phyloP scores from a whole-genome alignment of 805 yeast species.

The Ogataea kodamae region DNA sequence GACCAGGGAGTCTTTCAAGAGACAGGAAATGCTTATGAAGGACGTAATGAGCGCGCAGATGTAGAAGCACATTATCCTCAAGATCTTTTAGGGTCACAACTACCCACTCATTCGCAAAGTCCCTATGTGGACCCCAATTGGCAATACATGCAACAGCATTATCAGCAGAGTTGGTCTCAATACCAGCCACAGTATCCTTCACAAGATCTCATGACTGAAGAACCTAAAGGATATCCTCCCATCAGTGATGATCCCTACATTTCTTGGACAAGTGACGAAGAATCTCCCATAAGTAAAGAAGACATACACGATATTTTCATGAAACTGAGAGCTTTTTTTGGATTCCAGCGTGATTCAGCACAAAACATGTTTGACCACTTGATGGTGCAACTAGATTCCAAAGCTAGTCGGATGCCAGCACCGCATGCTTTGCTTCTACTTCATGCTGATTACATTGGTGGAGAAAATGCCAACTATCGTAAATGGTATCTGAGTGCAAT shows the following conservation, averaged over 20 bases:
- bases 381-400: slow-evolving; percentile 78
- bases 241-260: slow-evolving; percentile 42
- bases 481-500: slow-evolving; percentile 93
- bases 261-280: slow-evolving; percentile 55
- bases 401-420: slow-evolving; percentile 77
- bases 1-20: slow-evolving; percentile 9
- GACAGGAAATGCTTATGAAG: slow-evolving; percentile 10
- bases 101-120: slow-evolving; percentile 8
- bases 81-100: slow-evolving; percentile 10
- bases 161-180: slow-evolving; percentile 12
- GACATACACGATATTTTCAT: slow-evolving; percentile 61
- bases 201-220: slow-evolving; percentile 13
- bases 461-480: slow-evolving; percentile 78
- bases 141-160: slow-evolving; percentile 17
- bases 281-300: slow-evolving; percentile 69
- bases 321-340: slow-evolving; percentile 61
- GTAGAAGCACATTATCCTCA: slow-evolving; percentile 15
- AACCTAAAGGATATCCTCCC: slow-evolving; percentile 12
- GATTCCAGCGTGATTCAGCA: slow-evolving; percentile 79
- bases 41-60: slow-evolving; percentile 10
- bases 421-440: slow-evolving; percentile 65
- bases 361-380: slow-evolving; percentile 79
- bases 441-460: slow-evolving; percentile 92
- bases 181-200: slow-evolving; percentile 9
- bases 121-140: slow-evolving; percentile 16